Conservation (phyloP, 257 asterid genomes). For the Salvia miltiorrhiza region DNA sequence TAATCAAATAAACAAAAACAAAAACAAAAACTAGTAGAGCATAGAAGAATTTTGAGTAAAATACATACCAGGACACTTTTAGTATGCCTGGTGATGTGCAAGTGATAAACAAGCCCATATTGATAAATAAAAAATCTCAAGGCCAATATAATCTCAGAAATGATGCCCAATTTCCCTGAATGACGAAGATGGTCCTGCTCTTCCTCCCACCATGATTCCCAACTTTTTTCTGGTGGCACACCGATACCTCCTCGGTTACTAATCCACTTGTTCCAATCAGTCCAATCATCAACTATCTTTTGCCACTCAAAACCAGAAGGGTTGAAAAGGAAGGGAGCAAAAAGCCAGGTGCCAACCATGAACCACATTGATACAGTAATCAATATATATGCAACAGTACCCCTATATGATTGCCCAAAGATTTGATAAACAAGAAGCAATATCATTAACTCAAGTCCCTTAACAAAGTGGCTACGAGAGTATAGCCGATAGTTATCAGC, state of each 20-base stretch:
- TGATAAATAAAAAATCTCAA: conserved; percentile 87
- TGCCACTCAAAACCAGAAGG: conserved; percentile 99
- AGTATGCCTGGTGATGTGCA: conserved; percentile 52
- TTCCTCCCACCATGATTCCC: conserved; percentile 99
- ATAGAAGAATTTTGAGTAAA: not conserved
- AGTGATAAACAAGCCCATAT: conserved; percentile 93
- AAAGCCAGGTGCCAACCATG: conserved; percentile 98
- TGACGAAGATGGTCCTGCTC: conserved; percentile 97
- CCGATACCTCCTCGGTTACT: conserved; percentile 97
- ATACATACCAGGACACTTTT: conserved; percentile 72
- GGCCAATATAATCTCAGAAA: conserved; percentile 72
- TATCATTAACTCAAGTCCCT: conserved; percentile 88
- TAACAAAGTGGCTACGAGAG: conserved; percentile 95
- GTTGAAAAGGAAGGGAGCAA: conserved; percentile 95
- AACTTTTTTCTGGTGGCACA: conserved; percentile 92
- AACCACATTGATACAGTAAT: conserved; percentile 95
- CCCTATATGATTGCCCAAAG: conserved; percentile 70
- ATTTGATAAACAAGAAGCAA: conserved; percentile 81
- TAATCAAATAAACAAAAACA: not conserved
- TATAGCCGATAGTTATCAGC: conserved; percentile 95
- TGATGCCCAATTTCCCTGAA: conserved; percentile 80
- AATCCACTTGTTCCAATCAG: conserved; percentile 98
- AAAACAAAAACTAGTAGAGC: not conserved
- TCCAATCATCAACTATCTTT: conserved; percentile 97
- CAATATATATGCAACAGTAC: conserved; percentile 68